Percentiles rank a stretch among this genome's conserved stretches.
Evolutionary conservation across 2,329 filamentous ascomycete genomes (phyloP).

Genomic region (Cladosporium sp.): DNA sequence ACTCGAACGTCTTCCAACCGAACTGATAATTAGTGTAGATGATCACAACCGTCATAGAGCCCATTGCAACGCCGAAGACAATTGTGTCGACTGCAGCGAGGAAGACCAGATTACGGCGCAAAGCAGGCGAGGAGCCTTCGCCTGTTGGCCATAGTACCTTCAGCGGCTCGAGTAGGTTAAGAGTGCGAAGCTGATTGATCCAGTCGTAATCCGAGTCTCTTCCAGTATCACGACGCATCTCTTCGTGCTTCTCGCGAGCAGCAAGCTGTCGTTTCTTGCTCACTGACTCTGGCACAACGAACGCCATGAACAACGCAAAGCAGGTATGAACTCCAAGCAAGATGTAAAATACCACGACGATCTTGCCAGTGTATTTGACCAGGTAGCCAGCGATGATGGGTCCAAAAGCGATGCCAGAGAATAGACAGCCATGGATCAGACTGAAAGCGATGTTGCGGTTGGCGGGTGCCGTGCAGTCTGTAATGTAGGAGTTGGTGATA

Average conservation of each 20-base stretch:
- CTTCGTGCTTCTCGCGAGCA: slow-evolving; percentile 64
- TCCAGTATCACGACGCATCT: slow-evolving; percentile 15
- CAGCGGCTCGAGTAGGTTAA: slow-evolving; percentile 73
- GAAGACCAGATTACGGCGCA: slow-evolving; percentile 77
- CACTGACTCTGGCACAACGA: slow-evolving; percentile 80
- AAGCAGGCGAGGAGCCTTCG: slow-evolving; percentile 52
- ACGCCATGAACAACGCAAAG: slow-evolving; percentile 68
- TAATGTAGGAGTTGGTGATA: slow-evolving; percentile 78
- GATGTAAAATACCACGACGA: slow-evolving; percentile 81
- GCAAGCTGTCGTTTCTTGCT: slow-evolving; percentile 65
- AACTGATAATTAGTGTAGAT: slow-evolving; percentile 80
- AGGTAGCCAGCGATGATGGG: slow-evolving; percentile 77
- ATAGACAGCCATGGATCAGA: slow-evolving; percentile 84
- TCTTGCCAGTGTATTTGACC: slow-evolving; percentile 68
- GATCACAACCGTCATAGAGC: slow-evolving; percentile 73
- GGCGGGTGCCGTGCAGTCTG: slow-evolving; percentile 80
- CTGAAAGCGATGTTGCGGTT: slow-evolving; percentile 79
- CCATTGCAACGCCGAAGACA: slow-evolving; percentile 77
- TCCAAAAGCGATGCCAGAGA: slow-evolving; percentile 81
- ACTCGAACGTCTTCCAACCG: slow-evolving; percentile 76
- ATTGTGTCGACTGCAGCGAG: slow-evolving; percentile 77
- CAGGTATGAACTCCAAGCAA: slow-evolving; percentile 66
- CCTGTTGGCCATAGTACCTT: slow-evolving; percentile 72
- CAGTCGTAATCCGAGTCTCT: slow-evolving; percentile 36
- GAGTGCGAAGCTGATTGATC: slow-evolving; percentile 40